Conservation (phyloP, 768 basidiomycete species). For the Leccinum uliginosum region DNA sequence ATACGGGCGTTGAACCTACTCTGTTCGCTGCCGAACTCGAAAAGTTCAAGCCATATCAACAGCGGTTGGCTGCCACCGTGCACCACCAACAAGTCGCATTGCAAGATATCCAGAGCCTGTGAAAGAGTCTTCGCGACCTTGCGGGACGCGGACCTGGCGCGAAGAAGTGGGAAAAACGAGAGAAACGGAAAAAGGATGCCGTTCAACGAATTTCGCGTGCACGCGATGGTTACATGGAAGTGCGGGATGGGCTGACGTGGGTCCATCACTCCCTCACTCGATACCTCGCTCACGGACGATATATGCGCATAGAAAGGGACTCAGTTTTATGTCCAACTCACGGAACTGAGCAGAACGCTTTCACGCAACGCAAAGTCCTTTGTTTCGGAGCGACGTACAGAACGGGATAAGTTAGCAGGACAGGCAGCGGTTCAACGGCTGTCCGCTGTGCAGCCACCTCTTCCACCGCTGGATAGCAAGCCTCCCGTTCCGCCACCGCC, state of each 20-base stretch:
- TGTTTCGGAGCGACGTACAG: conserved; percentile 56
- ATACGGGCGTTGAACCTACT: conserved; percentile 75
- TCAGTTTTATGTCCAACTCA: conserved; percentile 87
- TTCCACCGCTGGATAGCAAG: conserved; percentile 43
- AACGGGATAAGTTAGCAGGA: conserved; percentile 63
- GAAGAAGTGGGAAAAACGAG: conserved; percentile 76
- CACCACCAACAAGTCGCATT: conserved; percentile 71
- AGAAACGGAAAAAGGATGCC: conserved; percentile 73
- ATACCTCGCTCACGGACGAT: conserved; percentile 5
- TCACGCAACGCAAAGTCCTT: conserved; percentile 57
- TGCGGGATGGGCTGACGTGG: conserved; percentile 77
- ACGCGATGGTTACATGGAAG: conserved; percentile 81
- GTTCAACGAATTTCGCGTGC: conserved; percentile 69
- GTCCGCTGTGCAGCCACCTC: conserved; percentile 36
- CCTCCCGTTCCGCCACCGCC: conserved; percentile 47
- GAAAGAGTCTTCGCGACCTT: conserved; percentile 62
- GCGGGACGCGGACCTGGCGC: conserved; percentile 76
- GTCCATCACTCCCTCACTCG: conserved; percentile 30
- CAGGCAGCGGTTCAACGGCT: conserved; percentile 72
- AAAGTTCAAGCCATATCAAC: conserved; percentile 91
- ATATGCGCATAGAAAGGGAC: conserved; percentile 60
- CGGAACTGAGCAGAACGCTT: conserved; percentile 56
- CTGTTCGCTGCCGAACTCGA: conserved; percentile 92
- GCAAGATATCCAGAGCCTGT: conserved; percentile 69
- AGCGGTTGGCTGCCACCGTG: conserved; percentile 72